These are phyloP conservation scores for Colletotrichum chrysophilum DNA, from an alignment of 2,329 filamentous ascomycete genomes.

Conservation along the genomic window DNA sequence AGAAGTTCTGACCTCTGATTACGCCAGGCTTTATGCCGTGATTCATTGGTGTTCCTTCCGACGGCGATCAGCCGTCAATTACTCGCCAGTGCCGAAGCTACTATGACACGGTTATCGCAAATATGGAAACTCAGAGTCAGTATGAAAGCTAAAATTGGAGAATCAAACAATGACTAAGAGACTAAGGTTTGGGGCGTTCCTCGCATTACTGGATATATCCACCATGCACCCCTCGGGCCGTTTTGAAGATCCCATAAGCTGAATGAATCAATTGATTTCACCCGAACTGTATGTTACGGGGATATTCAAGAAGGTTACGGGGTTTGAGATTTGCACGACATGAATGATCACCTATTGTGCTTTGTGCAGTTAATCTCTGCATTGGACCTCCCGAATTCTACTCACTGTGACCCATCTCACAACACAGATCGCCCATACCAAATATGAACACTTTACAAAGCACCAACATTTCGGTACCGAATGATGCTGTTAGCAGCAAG, in stretches of 20 bases:
- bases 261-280: neutral
- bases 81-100: too few species aligned
- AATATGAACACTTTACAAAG: neutral
- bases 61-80: too few species aligned
- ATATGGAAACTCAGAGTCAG: too few species aligned
- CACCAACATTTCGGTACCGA: neutral
- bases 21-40: neutral
- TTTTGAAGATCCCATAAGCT: neutral
- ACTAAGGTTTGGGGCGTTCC: neutral
- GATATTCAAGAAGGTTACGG: neutral
- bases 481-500: neutral
- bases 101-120: too few species aligned
- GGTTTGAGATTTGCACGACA: neutral
- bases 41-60: neutral
- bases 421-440: neutral
- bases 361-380: too few species aligned
- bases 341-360: too few species aligned
- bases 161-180: neutral
- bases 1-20: neutral
- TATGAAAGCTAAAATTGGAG: too few species aligned
- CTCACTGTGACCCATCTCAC: neutral
- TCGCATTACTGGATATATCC: neutral
- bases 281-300: neutral
- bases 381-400: too few species aligned
- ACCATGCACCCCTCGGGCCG: neutral